These are phyloP conservation scores for Jatropha curcas DNA, from an alignment of 345 rosid species.

Conservation along the genomic window DNA sequence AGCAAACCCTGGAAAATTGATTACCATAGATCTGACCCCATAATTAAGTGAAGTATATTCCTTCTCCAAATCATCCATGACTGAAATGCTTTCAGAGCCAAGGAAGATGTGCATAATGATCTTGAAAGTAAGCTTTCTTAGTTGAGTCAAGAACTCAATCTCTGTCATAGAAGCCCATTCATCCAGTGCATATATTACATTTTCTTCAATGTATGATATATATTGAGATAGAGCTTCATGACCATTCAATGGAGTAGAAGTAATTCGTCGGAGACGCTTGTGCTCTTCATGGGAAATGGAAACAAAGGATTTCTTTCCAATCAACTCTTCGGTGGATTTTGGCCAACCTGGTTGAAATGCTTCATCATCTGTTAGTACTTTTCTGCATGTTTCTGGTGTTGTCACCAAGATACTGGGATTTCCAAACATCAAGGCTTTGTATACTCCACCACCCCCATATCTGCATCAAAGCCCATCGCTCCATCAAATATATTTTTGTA, in stretches of 20 bases:
- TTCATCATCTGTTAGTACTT: constrained; percentile 67
- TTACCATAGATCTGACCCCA: constrained; percentile 87
- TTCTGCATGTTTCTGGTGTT: constrained; percentile 56
- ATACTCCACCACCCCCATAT: constrained; percentile 60
- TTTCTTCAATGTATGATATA: constrained; percentile 63
- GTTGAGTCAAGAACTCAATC: constrained; percentile 62
- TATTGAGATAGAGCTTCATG: constrained; percentile 69
- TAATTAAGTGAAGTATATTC: constrained; percentile 71
- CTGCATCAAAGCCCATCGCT: constrained; percentile 33
- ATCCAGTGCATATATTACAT: constrained; percentile 46
- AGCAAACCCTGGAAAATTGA: constrained; percentile 85
- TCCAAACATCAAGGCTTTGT: constrained; percentile 87
- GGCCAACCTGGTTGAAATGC: constrained; percentile 90
- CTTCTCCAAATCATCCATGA: constrained; percentile 67
- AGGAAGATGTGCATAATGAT: constrained; percentile 82
- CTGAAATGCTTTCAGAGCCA: constrained; percentile 59
- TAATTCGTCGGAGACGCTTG: constrained; percentile 76
- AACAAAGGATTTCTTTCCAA: constrained; percentile 77
- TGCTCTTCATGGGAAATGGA: constrained; percentile 74
- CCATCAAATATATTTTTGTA: no score
- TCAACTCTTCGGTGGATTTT: constrained; percentile 52
- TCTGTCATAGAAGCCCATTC: constrained; percentile 69
- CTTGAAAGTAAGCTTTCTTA: constrained; percentile 76
- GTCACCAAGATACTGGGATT: constrained; percentile 78
- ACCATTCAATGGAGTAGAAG: constrained; percentile 80